Evolutionary conservation across 2,329 filamentous ascomycete species (phyloP).

Genomic region (Diaporthe ampelina): DNA sequence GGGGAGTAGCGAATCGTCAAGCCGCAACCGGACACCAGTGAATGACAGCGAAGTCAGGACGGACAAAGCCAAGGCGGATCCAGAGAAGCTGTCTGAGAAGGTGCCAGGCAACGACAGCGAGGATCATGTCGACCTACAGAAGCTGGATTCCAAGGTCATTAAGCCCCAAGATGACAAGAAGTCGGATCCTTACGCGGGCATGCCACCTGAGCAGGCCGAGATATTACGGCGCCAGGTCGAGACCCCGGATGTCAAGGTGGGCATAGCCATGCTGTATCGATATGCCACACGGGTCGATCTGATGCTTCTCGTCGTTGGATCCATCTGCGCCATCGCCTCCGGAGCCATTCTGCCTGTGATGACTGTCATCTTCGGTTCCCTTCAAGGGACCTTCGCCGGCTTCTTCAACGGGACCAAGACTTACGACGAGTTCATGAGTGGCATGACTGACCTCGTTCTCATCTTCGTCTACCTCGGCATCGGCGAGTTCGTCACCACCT

Average conservation of each 20-base stretch:
- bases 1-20: not conserved
- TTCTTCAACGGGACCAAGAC: slow-evolving; percentile 67
- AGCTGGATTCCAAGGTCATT: slow-evolving; percentile 60
- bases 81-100: slow-evolving; percentile 1
- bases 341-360: slow-evolving; percentile 85
- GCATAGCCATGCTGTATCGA: slow-evolving; percentile 75
- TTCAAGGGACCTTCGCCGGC: slow-evolving; percentile 79
- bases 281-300: slow-evolving; percentile 78
- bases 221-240: slow-evolving; percentile 79
- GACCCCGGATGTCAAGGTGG: slow-evolving; percentile 73
- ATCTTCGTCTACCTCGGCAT: slow-evolving; percentile 91
- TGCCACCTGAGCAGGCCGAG: slow-evolving; percentile 74
- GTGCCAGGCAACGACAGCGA: slow-evolving; percentile 20
- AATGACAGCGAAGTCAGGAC: slow-evolving; percentile 18
- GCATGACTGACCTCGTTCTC: slow-evolving; percentile 75
- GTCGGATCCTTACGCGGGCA: slow-evolving; percentile 70
- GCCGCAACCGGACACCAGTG: not conserved
- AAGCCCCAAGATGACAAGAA: slow-evolving; percentile 56
- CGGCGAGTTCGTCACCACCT: slow-evolving; percentile 82
- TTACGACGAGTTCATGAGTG: slow-evolving; percentile 69
- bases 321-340: slow-evolving; percentile 76
- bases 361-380: slow-evolving; percentile 84
- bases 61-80: not conserved
- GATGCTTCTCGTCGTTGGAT: slow-evolving; percentile 72
- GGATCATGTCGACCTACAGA: slow-evolving; percentile 49